phyloP scores from a whole-genome alignment of 2,329 filamentous ascomycete genomes.

The Waltergamsia citrina region DNA sequence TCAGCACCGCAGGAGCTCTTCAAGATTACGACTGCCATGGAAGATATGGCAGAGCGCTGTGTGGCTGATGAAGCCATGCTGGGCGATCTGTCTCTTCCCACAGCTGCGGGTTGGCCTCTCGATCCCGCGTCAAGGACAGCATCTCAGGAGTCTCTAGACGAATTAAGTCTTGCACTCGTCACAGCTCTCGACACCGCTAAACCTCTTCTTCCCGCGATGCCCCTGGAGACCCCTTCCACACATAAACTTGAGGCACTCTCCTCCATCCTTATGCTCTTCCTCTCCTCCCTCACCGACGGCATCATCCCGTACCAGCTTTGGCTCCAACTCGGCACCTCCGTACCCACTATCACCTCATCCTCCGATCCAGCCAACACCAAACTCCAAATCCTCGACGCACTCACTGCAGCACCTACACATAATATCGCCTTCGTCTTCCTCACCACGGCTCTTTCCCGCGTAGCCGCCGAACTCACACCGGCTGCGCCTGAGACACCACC shows the following conservation, averaged over 20 bases:
- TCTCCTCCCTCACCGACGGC: slow-evolving; percentile 68
- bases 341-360: slow-evolving; percentile 24
- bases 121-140: slow-evolving; percentile 28
- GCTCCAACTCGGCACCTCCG: slow-evolving; percentile 53
- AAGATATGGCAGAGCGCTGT: slow-evolving; percentile 44
- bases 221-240: slow-evolving; percentile 50
- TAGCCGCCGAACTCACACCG: slow-evolving; percentile 38
- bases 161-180: slow-evolving; percentile 29
- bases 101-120: slow-evolving; percentile 52
- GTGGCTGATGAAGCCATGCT: slow-evolving; percentile 55
- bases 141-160: slow-evolving; percentile 11
- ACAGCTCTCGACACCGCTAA: slow-evolving; percentile 67
- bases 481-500: slow-evolving; percentile 14
- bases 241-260: slow-evolving; percentile 67
- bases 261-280: slow-evolving; percentile 64
- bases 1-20: slow-evolving; percentile 87
- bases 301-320: slow-evolving; percentile 65
- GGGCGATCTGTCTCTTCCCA: slow-evolving; percentile 39
- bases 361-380: slow-evolving; percentile 25
- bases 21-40: slow-evolving; percentile 73
- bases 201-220: slow-evolving; percentile 51
- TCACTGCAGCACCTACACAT: slow-evolving; percentile 64
- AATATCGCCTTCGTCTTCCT: slow-evolving; percentile 87
- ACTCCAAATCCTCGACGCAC: slow-evolving; percentile 56
- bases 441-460: slow-evolving; percentile 59